Conservation (phyloP, 331 rosid genomes). For the Rhamnella rubrinervis region DNA sequence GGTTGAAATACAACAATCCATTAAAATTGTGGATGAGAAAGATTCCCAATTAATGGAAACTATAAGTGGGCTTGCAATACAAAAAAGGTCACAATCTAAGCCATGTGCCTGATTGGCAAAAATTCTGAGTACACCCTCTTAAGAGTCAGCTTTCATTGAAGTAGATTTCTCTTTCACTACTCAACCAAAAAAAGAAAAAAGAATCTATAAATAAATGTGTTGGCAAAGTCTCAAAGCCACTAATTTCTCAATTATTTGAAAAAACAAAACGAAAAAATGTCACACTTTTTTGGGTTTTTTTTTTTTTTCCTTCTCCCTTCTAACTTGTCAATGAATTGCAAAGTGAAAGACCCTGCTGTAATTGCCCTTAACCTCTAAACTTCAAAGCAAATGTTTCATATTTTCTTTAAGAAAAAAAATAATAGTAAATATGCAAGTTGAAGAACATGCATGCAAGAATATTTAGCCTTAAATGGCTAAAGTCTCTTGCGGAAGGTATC, state of each 20-base stretch:
- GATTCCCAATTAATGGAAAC: constrained; percentile 20
- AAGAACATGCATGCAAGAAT: not conserved
- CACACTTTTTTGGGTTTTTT: not conserved
- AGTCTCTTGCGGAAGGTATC: not conserved
- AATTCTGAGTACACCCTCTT: not conserved
- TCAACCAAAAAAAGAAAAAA: too few relatives aligned
- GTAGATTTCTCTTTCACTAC: constrained; percentile 24
- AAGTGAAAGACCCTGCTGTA: too few relatives aligned
- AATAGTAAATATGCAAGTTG: not conserved
- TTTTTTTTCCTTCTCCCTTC: not conserved
- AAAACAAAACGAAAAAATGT: not conserved
- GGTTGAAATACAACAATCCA: constrained; percentile 31
- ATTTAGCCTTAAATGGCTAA: not conserved
- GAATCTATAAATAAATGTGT: not conserved
- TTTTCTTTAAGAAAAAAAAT: not conserved
- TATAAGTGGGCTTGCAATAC: constrained; percentile 27
- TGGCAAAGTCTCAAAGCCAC: constrained; percentile 12
- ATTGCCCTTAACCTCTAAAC: too few relatives aligned
- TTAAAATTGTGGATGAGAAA: constrained; percentile 26
- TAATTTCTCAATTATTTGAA: constrained; percentile 18
- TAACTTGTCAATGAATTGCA: constrained; percentile 1
- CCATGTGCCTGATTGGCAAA: constrained; percentile 32
- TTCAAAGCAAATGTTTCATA: not conserved
- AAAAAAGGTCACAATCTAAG: constrained; percentile 35
- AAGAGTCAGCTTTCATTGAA: constrained; percentile 8